phyloP scores from a whole-genome alignment of 441 rosid genomes.

The Arabidopsis lyrata region DNA sequence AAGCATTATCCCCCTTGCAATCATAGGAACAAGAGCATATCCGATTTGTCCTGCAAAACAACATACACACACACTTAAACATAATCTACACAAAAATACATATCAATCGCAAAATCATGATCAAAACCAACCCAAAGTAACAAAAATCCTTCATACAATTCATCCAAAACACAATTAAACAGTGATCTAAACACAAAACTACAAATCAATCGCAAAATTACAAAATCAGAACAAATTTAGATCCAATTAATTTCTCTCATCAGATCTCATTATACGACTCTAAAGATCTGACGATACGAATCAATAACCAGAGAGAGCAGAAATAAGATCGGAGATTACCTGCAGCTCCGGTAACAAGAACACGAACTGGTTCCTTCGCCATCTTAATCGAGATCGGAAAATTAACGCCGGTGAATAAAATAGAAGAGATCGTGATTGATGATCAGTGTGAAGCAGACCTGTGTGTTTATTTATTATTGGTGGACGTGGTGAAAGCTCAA shows the following conservation, averaged over 20 bases:
- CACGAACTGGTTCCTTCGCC: conserved; percentile 91
- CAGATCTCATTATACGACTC: conserved; percentile 18
- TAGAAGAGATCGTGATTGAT: not conserved
- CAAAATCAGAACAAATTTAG: not conserved
- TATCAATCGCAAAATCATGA: conserved; percentile 4
- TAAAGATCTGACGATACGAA: conserved; percentile 26
- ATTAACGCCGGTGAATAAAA: conserved; percentile 15
- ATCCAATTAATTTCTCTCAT: not conserved
- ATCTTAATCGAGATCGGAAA: conserved; percentile 47
- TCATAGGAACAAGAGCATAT: conserved; percentile 94
- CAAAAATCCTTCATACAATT: not conserved
- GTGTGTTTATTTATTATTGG: conserved; percentile 32
- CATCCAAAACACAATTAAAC: not conserved
- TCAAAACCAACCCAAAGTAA: not conserved
- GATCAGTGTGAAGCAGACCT: conserved; percentile 10
- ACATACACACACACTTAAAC: not conserved
- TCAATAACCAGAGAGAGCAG: not conserved
- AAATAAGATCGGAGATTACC: conserved; percentile 50
- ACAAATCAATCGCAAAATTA: not conserved
- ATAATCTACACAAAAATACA: not conserved
- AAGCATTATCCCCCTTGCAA: conserved; percentile 91
- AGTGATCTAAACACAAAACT: not conserved
- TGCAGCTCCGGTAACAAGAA: conserved; percentile 95
- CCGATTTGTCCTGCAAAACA: conserved; percentile 82
- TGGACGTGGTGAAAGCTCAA: conserved; percentile 5